These are phyloP conservation scores for Byssoonygena ceratinophila DNA, from an alignment of 2,329 filamentous ascomycete genomes.

Conservation along the genomic window DNA sequence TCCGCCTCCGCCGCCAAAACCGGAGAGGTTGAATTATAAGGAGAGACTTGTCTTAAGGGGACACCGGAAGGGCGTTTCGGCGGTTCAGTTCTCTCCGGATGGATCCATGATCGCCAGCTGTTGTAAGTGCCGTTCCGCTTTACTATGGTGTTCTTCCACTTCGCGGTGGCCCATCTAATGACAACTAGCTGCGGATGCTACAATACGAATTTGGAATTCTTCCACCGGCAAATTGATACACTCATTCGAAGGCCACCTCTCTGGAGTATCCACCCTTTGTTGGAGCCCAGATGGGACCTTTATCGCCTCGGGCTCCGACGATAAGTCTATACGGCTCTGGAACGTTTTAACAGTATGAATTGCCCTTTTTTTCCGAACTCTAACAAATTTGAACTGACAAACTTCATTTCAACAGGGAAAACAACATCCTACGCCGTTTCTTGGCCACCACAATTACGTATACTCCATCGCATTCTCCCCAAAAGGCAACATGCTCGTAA, in stretches of 20 bases:
- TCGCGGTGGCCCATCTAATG: constrained; percentile 3
- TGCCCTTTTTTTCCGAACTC: not conserved
- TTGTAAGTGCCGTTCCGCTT: constrained; percentile 38
- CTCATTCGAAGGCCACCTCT: constrained; percentile 84
- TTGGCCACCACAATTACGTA: constrained; percentile 92
- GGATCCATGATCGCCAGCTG: constrained; percentile 80
- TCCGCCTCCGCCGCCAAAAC: constrained; percentile 39
- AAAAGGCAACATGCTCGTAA: constrained; percentile 93
- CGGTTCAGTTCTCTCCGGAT: constrained; percentile 84
- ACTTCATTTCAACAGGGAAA: constrained; percentile 36
- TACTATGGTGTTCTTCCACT: not conserved
- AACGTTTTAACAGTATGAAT: constrained; percentile 49
- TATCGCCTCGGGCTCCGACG: constrained; percentile 83
- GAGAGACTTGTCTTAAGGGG: constrained; percentile 62
- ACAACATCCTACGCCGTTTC: constrained; percentile 51
- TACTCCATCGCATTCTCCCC: constrained; percentile 93
- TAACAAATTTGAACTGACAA: not conserved
- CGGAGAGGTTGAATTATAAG: constrained; percentile 55
- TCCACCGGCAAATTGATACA: constrained; percentile 67
- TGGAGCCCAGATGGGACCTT: constrained; percentile 86
- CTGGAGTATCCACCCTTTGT: constrained; percentile 82
- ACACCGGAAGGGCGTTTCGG: constrained; percentile 67
- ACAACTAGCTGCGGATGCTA: constrained; percentile 61
- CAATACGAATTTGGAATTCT: constrained; percentile 84
- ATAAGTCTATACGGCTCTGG: constrained; percentile 93